Evolutionary conservation across 345 rosid species (phyloP).

Genomic region (Turnera subulata): DNA sequence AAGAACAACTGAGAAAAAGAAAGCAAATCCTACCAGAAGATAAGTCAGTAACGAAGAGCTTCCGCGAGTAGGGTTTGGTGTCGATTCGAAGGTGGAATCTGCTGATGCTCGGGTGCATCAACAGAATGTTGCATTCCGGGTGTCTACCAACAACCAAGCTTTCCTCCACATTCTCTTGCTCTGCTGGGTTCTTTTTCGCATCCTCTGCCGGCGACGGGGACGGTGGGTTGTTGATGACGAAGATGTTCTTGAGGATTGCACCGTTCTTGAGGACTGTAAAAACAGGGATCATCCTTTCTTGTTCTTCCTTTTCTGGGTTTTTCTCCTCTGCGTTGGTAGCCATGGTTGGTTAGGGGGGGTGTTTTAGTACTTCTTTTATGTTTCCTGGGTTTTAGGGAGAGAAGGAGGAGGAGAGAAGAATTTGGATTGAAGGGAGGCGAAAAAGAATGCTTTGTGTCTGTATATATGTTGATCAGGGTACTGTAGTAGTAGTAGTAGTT

Average conservation of each 20-base stretch:
- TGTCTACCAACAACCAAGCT: constrained; percentile 71
- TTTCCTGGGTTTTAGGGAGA: constrained; percentile 1
- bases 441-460: too few relatives aligned
- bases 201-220: constrained; percentile 7
- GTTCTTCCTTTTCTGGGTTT: constrained; percentile 2
- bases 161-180: constrained; percentile 39
- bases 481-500: too few relatives aligned
- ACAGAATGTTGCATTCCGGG: constrained; percentile 70
- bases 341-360: constrained; percentile 17
- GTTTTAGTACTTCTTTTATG: not conserved
- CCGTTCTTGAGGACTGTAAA: constrained; percentile 76
- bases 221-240: constrained; percentile 49
- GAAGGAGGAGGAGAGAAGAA: not conserved
- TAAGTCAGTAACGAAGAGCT: constrained; percentile 68
- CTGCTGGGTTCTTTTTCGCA: constrained; percentile 5
- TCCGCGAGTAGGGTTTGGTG: constrained; percentile 44
- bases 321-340: constrained; percentile 21
- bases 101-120: constrained; percentile 91
- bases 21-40: constrained; percentile 59
- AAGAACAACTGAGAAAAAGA: not conserved
- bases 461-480: not conserved
- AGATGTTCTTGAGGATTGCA: constrained; percentile 78
- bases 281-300: constrained; percentile 63
- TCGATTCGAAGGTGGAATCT: constrained; percentile 77
- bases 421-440: not conserved